Base-by-base conservation (phyloP, 192 early-diverging fungal species). In the Coemansia sp. region DNA sequence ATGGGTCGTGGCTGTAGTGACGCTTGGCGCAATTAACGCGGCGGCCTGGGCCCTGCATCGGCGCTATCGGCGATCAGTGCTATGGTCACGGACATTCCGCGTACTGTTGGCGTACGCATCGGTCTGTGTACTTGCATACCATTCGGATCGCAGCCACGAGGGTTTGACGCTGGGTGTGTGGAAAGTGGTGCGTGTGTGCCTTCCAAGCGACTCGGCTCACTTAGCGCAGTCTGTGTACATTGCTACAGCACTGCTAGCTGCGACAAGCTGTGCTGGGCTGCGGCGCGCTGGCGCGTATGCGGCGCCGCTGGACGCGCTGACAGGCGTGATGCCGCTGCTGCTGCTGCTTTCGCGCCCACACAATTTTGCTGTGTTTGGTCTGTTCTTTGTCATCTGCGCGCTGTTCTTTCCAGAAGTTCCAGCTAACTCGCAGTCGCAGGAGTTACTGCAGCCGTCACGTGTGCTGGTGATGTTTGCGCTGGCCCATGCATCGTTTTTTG, bases 271-370 rank as follows among this genome's bases (percentile, higher is more conserved):
- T 22, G 55, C 32, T 1, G 35, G 27, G 17, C 15, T 15, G 52
- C 21, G 48, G 21, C 53, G 35, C 21, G 38, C 35, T 32, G 25
- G 17, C 24, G 24, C 19, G 35, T 39, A n/a, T 32, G 49, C 24
- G 57, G 22, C 24, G 21, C 57, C 10, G 72, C 68, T 19, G 47
- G 76, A 79, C n/a, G 57, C 60, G 15, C 53, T 91, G 53, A 72
- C 79, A 8, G 57, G 76, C 2, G 54, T 76, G 4, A 82, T 86
- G 51, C 84, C 87, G 15, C 50, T 92, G n/a, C 49, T 92, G 45
- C 62, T 89, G 23, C 78, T 92, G 48, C 72, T 92, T 4, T 74
- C 85, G 5, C 80, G 85, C 9, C 73, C 86, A 32, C 86, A 90
- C 65, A 87, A 90, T 68, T 81, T 86, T 4, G 60, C 82, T 3